Base-by-base conservation (phyloP, 306 rosid genomes). In the Quercus glauca region DNA sequence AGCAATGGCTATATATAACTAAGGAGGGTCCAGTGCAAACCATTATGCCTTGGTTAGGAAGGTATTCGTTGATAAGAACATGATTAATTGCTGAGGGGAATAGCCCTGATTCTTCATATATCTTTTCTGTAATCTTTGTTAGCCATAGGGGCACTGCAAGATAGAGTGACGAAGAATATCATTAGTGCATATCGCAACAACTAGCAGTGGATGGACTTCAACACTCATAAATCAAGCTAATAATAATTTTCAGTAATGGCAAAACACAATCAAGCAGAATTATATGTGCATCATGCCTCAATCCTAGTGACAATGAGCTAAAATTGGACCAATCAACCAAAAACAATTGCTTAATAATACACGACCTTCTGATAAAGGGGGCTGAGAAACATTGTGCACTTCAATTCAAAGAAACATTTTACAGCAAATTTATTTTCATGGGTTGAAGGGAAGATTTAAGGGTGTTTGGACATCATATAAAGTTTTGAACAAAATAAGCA, bases 1-100 rank as follows among this genome's bases (percentile, higher is more conserved):
- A 82, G 45, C 45, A 84, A 81, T 28, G 80, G 33, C 64, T 31
- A 80, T 28, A 84, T 74, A 79, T 49, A 53, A 64, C 41, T 28
- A 64, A 29, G 19, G 21, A 75, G 68, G 80, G 61, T 72, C 76
- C 52, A 20, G 78, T 29, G 63, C 92, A 49, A 67, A 90, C 98
- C 97, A 92, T 94, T 80, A 94, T 94, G 81, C 98, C 98, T 87
- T 94, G 97, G 80, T 86, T 63, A 61, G 92, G 97, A 75, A 81
- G 92, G 86, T 94, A 94, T 82, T 94, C 98, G 57, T 94, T 94
- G 82, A 94, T 88, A 78, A 94, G 98, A 79, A 92, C 97, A 83
- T 94, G 98, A 59, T 94, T 94, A 64, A 94, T 89, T 41, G 96
- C 83, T 45, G 89, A 78, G 56, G 98, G 89, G 82, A 90, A 92